Evolutionary conservation across 495 filamentous ascomycete species (phyloP), one percentile per base, ranked within the genome.

Genomic region (Neurospora sp.): DNA sequence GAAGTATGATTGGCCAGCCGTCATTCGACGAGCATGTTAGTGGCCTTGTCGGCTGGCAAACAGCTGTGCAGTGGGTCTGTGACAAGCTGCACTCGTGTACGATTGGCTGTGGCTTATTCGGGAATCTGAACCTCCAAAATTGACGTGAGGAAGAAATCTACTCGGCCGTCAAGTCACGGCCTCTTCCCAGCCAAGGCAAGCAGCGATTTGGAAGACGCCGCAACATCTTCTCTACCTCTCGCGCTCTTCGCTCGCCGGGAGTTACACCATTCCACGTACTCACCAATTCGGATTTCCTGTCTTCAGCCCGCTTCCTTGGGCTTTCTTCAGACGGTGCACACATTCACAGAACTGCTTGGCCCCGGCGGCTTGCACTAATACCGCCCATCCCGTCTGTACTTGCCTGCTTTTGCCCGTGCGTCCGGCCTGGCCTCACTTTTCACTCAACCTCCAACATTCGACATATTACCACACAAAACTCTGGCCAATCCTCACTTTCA

Each of bases 61-160:
- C 76, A 74, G 75, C 72, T 76, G 76, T 10, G 41, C 12, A 9
- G 78, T 79, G 78, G 79, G 77, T 74, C 71, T 40, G 12, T 8
- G 74, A 53, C 53, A 31, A 31, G 5, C 2, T 37, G 69, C 53
- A 38, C 39, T 27, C 22, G 69, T 18, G 20, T 65, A 71, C 61
- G 69, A 77, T 76, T 78, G 74, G 76, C 38, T 70, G 59, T 77
- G 74, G 78, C 78, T 77, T 81, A 81, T 80, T 80, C 74, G 78
- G 76, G 74, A 72, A 31, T 65, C 53, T 65, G 70, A 71, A 76
- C 74, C 65, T 72, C 78, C 73, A 76, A 79, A 81, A 79, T 79
- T 80, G 76, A 76, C 78, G 76, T 78, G 76, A 78, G 75, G 27
- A 77, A 80, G 78, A 81, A 81, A 80, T 80, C 79, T 76, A 78